Percentiles rank a stretch among this genome's conserved stretches.
These are phyloP conservation scores for Endocalyx cinctus DNA, from an alignment of 2,329 filamentous ascomycete genomes.

Conservation along the genomic window DNA sequence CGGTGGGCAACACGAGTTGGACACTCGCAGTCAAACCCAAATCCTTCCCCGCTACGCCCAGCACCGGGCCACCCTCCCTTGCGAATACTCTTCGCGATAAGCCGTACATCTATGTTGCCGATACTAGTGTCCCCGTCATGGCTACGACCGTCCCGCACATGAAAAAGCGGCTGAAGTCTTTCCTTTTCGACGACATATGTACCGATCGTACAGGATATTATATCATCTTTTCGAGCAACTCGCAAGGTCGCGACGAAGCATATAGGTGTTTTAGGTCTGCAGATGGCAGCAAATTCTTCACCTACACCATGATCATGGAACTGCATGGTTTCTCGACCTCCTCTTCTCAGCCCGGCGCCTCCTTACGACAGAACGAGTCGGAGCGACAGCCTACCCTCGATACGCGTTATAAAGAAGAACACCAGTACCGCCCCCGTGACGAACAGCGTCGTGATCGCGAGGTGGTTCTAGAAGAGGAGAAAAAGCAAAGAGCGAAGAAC, in stretches of 20 bases:
- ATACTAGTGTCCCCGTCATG: slow-evolving; percentile 81
- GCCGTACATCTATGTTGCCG: slow-evolving; percentile 88
- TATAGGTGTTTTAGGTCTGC: slow-evolving; percentile 74
- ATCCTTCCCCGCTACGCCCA: slow-evolving; percentile 49
- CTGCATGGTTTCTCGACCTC: slow-evolving; percentile 39
- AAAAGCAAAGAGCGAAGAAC: slow-evolving; percentile 77
- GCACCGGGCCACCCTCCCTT: slow-evolving; percentile 63
- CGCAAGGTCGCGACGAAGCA: slow-evolving; percentile 72
- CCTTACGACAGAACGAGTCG: slow-evolving; percentile 19
- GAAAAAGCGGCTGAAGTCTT: slow-evolving; percentile 82
- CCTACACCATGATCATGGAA: slow-evolving; percentile 87
- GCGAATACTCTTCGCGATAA: slow-evolving; percentile 66
- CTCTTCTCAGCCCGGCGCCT: slow-evolving; percentile 14
- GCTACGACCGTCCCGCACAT: slow-evolving; percentile 82
- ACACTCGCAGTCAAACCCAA: slow-evolving; percentile 39
- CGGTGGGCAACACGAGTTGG: slow-evolving; percentile 31
- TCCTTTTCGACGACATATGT: slow-evolving; percentile 74
- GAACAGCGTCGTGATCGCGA: slow-evolving; percentile 70
- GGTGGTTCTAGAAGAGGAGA: slow-evolving; percentile 83
- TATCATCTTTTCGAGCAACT: slow-evolving; percentile 79
- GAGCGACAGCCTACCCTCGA: slow-evolving; percentile 32
- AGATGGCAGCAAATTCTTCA: slow-evolving; percentile 82
- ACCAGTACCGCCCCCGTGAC: slow-evolving; percentile 61
- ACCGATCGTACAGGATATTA: slow-evolving; percentile 86
- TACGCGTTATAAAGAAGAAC: slow-evolving; percentile 58